Evolutionary conservation across 805 yeast genomes (phyloP).

Genomic region (Ogataea nakhonphanomensis): DNA sequence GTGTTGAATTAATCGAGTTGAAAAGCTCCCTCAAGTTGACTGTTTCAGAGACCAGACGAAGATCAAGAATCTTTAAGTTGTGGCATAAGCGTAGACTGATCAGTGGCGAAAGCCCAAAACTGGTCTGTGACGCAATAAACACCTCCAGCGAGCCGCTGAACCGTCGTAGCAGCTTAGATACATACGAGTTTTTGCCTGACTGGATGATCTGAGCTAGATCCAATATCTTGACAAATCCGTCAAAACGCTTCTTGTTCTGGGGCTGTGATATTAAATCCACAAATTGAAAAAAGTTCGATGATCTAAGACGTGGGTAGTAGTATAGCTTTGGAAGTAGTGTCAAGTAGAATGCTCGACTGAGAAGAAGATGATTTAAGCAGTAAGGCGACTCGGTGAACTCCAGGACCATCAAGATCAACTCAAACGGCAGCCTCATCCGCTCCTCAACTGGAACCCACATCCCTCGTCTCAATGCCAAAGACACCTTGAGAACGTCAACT

Average conservation of each 20-base stretch:
- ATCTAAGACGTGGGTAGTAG: conserved; percentile 54
- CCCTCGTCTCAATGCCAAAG: conserved; percentile 27
- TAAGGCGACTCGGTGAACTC: conserved; percentile 31
- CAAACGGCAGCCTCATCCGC: conserved; percentile 43
- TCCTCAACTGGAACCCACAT: conserved; percentile 24
- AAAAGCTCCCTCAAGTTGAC: conserved; percentile 80
- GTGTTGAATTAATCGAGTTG: conserved; percentile 61
- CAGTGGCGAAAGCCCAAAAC: conserved; percentile 89
- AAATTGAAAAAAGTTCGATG: conserved; percentile 67
- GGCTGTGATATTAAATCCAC: conserved; percentile 56
- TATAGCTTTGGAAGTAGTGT: conserved; percentile 67
- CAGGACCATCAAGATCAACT: conserved; percentile 43
- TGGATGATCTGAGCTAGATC: conserved; percentile 82
- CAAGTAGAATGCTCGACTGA: conserved; percentile 58
- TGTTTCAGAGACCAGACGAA: conserved; percentile 86
- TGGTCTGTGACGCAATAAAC: conserved; percentile 90
- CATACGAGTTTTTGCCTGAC: conserved; percentile 86
- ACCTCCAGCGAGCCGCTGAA: conserved; percentile 61
- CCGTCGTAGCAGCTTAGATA: conserved; percentile 76
- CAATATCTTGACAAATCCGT: conserved; percentile 57
- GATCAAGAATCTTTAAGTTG: conserved; percentile 61
- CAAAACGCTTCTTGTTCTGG: conserved; percentile 45
- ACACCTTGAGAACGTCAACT: conserved; percentile 40
- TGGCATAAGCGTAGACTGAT: conserved; percentile 74
- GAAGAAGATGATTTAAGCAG: conserved; percentile 50